Evolutionary conservation across 345 rosid genomes (phyloP).

Genomic region (Dovyalis caffra): DNA sequence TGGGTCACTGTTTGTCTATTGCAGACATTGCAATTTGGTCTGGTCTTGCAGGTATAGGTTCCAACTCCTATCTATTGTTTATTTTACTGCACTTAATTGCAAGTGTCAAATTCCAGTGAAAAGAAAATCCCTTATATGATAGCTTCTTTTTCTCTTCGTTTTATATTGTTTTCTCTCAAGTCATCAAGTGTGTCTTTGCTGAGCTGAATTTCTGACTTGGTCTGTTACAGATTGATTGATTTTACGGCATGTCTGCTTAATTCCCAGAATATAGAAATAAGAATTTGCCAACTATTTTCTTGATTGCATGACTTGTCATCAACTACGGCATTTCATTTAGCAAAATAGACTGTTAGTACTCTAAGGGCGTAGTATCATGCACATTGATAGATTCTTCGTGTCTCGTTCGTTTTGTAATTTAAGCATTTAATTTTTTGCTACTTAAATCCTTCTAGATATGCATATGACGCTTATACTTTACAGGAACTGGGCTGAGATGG

Average conservation of each 20-base stretch:
- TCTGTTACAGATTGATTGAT: background rate
- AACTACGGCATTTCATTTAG: background rate
- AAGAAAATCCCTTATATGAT: background rate
- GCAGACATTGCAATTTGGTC: slow-evolving; percentile 93
- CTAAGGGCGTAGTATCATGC: background rate
- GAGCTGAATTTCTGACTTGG: background rate
- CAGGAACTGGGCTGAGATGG: slow-evolving; percentile 87
- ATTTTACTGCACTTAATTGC: background rate
- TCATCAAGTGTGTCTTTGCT: background rate
- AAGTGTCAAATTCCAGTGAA: background rate
- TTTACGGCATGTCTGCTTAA: background rate
- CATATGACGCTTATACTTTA: slow-evolving; percentile 6
- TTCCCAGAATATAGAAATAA: background rate
- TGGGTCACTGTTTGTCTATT: slow-evolving; percentile 63
- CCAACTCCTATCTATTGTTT: background rate
- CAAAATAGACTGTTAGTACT: background rate
- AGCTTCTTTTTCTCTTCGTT: background rate
- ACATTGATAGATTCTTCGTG: background rate
- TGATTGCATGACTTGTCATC: background rate
- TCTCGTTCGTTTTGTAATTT: background rate
- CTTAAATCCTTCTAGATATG: background rate
- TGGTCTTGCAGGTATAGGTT: slow-evolving; percentile 64
- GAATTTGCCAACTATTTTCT: background rate
- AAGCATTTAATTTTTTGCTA: background rate
- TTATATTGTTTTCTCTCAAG: background rate